Evolutionary conservation across 2,329 filamentous ascomycete genomes (phyloP).

Genomic region (Sporothrix pseudoabietina): DNA sequence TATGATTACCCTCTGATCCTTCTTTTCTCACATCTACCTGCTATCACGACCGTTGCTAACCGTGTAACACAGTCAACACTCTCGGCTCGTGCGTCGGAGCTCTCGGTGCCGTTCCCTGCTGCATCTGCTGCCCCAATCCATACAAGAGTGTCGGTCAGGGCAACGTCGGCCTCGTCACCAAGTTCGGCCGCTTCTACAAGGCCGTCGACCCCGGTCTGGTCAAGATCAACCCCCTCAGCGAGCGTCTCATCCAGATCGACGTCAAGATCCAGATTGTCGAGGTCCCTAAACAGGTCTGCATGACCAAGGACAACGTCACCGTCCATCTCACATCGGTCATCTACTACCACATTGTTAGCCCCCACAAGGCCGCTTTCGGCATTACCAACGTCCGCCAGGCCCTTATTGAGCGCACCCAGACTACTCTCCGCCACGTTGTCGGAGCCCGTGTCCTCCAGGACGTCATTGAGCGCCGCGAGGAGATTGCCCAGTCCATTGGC

Average conservation of each 20-base stretch:
- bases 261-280: constrained; percentile 99
- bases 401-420: constrained; percentile 97
- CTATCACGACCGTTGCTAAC: no score
- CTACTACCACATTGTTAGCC: constrained; percentile 96
- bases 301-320: constrained; percentile 99
- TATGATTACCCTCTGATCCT: constrained; percentile 49
- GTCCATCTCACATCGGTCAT: constrained; percentile 93
- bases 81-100: constrained; percentile 76
- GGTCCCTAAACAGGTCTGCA: constrained; percentile 94
- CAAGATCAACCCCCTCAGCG: constrained; percentile 94
- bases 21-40: no score
- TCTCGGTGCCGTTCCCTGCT: constrained; percentile 86
- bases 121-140: constrained; percentile 88
- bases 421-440: constrained; percentile 88
- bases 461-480: constrained; percentile 96
- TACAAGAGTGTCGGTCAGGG: constrained; percentile 92
- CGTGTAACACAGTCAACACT: constrained; percentile 41
- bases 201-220: constrained; percentile 95
- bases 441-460: constrained; percentile 95
- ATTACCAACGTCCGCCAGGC: constrained; percentile 93
- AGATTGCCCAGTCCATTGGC: constrained; percentile 90
- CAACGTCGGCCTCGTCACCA: constrained; percentile 92
- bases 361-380: constrained; percentile 96
- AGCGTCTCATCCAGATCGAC: constrained; percentile 87
- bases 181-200: constrained; percentile 92